These are phyloP conservation scores for Moesziomyces sp. DNA, from an alignment of 1,284 basidiomycete species.

Conservation along the genomic window DNA sequence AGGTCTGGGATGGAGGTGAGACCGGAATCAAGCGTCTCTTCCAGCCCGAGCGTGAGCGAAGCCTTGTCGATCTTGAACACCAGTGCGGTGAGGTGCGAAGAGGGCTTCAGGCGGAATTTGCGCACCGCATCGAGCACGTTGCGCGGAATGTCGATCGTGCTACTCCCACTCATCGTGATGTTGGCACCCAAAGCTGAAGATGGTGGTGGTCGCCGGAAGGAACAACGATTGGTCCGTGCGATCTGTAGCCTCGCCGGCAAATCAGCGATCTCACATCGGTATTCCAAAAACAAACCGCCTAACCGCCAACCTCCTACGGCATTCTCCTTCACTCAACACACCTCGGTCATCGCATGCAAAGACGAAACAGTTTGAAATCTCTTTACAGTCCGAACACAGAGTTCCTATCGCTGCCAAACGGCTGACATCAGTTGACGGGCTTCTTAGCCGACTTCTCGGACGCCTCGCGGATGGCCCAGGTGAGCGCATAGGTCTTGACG, in stretches of 20 bases:
- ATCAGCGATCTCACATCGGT: too few relatives aligned
- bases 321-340: too few relatives aligned
- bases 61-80: conserved; percentile 63
- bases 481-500: conserved; percentile 66
- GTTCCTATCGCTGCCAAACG: too few relatives aligned
- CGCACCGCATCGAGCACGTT: conserved; percentile 37
- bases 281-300: too few relatives aligned
- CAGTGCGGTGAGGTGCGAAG: conserved; percentile 47
- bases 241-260: too few relatives aligned
- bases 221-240: too few relatives aligned
- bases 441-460: conserved; percentile 58
- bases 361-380: background rate
- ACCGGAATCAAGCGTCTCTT: conserved; percentile 53
- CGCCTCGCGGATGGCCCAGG: conserved; percentile 64
- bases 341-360: too few relatives aligned
- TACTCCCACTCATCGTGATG: conserved; percentile 13
- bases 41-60: conserved; percentile 52
- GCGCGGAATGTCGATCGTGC: conserved; percentile 61
- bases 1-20: conserved; percentile 50
- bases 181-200: background rate
- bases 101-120: conserved; percentile 52
- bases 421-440: conserved; percentile 11
- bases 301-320: too few relatives aligned
- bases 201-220: too few relatives aligned
- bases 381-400: background rate